Conservation (phyloP, 192 early-diverging fungal species). For the Coemansia reversa region DNA sequence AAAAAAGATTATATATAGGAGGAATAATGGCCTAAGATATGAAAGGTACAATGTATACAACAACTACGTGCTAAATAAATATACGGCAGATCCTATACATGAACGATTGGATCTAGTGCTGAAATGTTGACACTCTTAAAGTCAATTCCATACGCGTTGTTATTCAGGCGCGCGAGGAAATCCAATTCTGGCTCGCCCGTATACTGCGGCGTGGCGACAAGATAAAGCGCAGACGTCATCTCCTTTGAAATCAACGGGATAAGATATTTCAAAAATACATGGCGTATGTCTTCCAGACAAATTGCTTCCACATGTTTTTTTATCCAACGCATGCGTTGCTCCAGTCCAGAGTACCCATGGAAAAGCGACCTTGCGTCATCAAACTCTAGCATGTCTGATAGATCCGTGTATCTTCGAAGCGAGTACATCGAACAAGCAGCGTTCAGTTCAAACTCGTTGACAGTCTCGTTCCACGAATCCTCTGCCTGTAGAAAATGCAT, state of each 20-base stretch:
- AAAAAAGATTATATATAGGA: no score
- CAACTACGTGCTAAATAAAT: neutral
- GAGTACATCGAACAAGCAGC: constrained; percentile 34
- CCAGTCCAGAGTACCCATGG: constrained; percentile 31
- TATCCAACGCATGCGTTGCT: constrained; percentile 41
- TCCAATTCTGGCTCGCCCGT: constrained; percentile 11
- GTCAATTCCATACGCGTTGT: constrained; percentile 31
- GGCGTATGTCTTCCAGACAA: constrained; percentile 30
- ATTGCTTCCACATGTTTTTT: constrained; percentile 36
- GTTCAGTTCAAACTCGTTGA: constrained; percentile 45
- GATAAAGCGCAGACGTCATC: constrained; percentile 19
- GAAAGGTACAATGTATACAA: neutral
- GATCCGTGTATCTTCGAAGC: constrained; percentile 21
- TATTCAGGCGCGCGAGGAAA: constrained; percentile 19
- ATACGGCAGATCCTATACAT: constrained; percentile 5
- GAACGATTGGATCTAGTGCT: constrained; percentile 29
- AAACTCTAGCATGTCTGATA: constrained; percentile 18
- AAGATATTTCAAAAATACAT: constrained; percentile 28
- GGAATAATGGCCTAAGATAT: neutral
- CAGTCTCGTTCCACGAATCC: constrained; percentile 24
- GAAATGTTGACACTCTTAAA: constrained; percentile 32
- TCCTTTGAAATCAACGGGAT: constrained; percentile 31
- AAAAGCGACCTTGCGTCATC: constrained; percentile 37
- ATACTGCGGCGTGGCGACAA: constrained; percentile 38
- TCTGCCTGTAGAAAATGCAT: constrained; percentile 24